These are phyloP conservation scores for Phoenix roebelenii DNA, from an alignment of 176 grass and related monocot genomes.

Conservation along the genomic window DNA sequence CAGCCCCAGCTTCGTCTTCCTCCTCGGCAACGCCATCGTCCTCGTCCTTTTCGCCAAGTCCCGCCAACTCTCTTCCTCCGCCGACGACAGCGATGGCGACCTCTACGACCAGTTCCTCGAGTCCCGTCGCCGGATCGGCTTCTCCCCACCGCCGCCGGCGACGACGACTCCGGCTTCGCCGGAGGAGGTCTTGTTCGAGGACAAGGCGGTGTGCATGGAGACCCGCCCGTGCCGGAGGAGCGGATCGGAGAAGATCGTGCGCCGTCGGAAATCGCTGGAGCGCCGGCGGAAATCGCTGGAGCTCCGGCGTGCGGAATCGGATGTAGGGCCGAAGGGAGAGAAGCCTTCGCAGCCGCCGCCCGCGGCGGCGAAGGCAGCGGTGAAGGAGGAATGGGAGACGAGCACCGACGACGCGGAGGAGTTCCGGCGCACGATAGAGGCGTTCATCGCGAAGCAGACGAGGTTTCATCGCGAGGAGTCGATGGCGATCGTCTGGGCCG, in stretches of 20 bases:
- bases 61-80: conserved; percentile 2
- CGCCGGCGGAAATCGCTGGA: neutral
- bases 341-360: too few relatives aligned
- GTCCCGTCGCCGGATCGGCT: neutral
- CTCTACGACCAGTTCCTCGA: conserved; percentile 11
- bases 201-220: conserved; percentile 12
- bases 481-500: neutral
- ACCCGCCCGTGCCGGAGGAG: neutral
- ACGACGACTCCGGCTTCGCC: neutral
- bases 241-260: neutral
- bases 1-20: conserved; percentile 6
- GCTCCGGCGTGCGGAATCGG: neutral
- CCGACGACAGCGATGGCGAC: neutral
- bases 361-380: too few relatives aligned
- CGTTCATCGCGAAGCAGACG: conserved; percentile 9
- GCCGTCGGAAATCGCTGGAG: too few relatives aligned
- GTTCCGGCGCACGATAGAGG: conserved; percentile 13
- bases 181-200: conserved; percentile 9
- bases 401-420: conserved; percentile 7
- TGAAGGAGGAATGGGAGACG: neutral
- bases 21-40: conserved; percentile 18
- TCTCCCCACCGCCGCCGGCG: neutral
- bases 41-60: conserved; percentile 13
- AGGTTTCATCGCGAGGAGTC: conserved; percentile 2
- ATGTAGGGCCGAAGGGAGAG: neutral